phyloP scores from a whole-genome alignment of 306 rosid genomes.

The Inga leiocalycina region DNA sequence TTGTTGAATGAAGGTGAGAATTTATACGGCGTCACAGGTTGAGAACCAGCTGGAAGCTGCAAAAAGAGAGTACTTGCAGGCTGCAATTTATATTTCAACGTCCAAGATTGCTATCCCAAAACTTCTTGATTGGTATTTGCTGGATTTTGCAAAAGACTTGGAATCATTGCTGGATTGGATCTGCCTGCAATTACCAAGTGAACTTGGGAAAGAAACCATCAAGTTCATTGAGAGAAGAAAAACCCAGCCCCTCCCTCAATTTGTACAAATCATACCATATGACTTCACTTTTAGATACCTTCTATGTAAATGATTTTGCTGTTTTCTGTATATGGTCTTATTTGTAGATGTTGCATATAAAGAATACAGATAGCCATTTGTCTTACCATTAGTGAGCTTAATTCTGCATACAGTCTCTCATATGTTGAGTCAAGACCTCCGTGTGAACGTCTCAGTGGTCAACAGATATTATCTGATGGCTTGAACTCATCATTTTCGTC shows the following conservation, averaged over 20 bases:
- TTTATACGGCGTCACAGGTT: constrained; percentile 84
- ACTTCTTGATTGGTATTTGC: constrained; percentile 84
- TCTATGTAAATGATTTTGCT: constrained; percentile 55
- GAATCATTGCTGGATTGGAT: constrained; percentile 94
- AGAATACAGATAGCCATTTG: constrained; percentile 27
- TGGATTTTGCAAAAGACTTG: constrained; percentile 86
- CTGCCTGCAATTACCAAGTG: constrained; percentile 90
- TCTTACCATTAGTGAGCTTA: constrained; percentile 18
- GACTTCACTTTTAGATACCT: constrained; percentile 95
- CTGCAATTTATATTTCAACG: constrained; percentile 78
- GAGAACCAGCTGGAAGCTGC: constrained; percentile 87
- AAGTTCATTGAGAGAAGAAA: constrained; percentile 64
- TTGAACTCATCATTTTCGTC: background rate
- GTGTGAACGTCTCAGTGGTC: background rate
- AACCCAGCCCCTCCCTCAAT: constrained; percentile 61
- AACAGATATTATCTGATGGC: background rate
- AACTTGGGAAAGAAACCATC: constrained; percentile 83
- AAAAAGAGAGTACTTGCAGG: constrained; percentile 85
- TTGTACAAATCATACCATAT: constrained; percentile 81
- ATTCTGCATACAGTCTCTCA: constrained; percentile 20
- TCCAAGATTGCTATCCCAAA: constrained; percentile 73
- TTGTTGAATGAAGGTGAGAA: constrained; percentile 78
- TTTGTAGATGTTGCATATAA: constrained; percentile 43
- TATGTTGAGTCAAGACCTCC: background rate
- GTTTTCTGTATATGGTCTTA: constrained; percentile 27